These are phyloP conservation scores for Eucalyptus tenuipes DNA, from an alignment of 345 rosid genomes.

Conservation along the genomic window DNA sequence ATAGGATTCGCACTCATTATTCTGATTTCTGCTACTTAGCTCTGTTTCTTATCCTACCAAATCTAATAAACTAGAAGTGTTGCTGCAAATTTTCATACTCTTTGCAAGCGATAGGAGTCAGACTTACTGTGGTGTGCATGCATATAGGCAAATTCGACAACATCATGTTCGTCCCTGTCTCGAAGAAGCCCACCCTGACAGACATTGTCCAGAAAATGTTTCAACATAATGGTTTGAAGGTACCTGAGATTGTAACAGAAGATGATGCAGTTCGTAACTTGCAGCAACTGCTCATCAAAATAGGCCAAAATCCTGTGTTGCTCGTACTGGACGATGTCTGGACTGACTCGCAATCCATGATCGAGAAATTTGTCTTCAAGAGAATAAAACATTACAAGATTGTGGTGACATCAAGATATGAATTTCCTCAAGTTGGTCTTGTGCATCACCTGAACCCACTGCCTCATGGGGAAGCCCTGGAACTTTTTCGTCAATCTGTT, in stretches of 20 bases:
- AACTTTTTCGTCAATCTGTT: slow-evolving; percentile 10
- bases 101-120: background rate
- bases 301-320: slow-evolving; percentile 1
- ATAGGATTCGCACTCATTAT: background rate
- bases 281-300: background rate
- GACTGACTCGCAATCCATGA: background rate
- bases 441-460: slow-evolving; percentile 17
- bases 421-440: slow-evolving; percentile 14
- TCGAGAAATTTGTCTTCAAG: background rate
- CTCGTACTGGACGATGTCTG: slow-evolving; percentile 17
- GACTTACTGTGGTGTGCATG: background rate
- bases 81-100: background rate
- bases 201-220: background rate
- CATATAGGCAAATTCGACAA: slow-evolving; percentile 8
- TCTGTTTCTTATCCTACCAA: background rate
- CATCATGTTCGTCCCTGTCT: slow-evolving; percentile 6
- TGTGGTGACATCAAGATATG: slow-evolving; percentile 51
- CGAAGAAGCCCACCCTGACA: background rate
- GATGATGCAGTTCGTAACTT: background rate
- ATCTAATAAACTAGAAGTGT: background rate
- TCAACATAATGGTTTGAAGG: background rate
- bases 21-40: background rate
- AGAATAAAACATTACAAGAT: slow-evolving; percentile 17
- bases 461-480: slow-evolving; percentile 12
- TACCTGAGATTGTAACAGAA: background rate